A percentile compares a stretch with the other conserved stretches of the same genome.
Conservation (phyloP, 148 eudicot species). For the Chenopodium suecicum region DNA sequence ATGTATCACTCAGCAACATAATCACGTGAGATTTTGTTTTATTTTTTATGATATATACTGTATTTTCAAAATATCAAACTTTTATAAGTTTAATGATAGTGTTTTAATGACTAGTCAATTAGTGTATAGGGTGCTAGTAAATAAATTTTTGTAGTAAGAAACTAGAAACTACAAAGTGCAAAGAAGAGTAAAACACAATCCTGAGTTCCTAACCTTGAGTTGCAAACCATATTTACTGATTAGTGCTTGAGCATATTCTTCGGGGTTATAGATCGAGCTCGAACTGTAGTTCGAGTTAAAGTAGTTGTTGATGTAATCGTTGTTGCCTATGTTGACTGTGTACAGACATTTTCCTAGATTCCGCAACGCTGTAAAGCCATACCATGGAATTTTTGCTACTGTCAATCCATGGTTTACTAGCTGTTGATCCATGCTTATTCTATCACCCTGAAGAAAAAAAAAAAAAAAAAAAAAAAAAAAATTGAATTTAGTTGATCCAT, state of each 20-base stretch:
- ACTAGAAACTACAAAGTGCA: too few relatives aligned
- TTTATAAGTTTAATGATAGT: too few relatives aligned
- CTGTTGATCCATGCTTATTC: conserved; percentile 44
- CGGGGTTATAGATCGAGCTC: conserved; percentile 34
- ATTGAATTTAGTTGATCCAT: too few relatives aligned
- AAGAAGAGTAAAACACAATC: too few relatives aligned
- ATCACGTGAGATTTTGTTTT: too few relatives aligned
- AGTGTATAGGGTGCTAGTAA: too few relatives aligned
- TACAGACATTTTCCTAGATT: conserved; percentile 36
- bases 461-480: too few relatives aligned
- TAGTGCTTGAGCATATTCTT: conserved; percentile 50
- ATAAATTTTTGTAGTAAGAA: too few relatives aligned
- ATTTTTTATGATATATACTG: too few relatives aligned
- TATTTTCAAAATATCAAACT: not conserved
- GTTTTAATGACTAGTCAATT: too few relatives aligned
- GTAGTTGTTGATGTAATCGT: conserved; percentile 64
- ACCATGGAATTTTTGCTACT: conserved; percentile 5
- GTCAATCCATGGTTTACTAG: conserved; percentile 33
- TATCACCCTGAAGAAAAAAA: conserved; percentile 34
- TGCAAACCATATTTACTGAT: conserved; percentile 42
- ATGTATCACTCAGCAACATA: too few relatives aligned
- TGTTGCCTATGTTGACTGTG: conserved; percentile 45
- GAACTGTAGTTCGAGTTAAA: conserved; percentile 54
- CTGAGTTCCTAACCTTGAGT: conserved; percentile 33
- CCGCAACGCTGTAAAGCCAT: not conserved